These are phyloP conservation scores for Fusarium sp. DNA, from an alignment of 2,329 filamentous ascomycete genomes.

Conservation along the genomic window DNA sequence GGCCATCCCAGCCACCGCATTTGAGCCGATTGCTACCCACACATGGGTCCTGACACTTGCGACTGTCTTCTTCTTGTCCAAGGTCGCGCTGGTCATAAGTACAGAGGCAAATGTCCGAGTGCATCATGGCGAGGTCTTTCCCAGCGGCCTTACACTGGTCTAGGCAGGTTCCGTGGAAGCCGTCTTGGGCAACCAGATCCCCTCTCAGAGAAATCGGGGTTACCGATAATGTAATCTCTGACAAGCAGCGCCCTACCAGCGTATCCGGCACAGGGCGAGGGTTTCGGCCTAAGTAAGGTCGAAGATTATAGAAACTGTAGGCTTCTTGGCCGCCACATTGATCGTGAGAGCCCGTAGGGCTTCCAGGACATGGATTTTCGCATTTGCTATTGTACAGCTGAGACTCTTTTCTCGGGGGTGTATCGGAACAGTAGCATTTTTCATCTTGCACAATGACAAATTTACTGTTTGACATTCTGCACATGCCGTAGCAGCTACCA, in stretches of 20 bases:
- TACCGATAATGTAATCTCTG: neutral
- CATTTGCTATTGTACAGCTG: neutral
- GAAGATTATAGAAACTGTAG: slow-evolving; percentile 4
- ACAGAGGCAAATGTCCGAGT: neutral
- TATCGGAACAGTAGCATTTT: neutral
- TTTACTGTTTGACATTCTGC: neutral
- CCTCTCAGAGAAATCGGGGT: neutral
- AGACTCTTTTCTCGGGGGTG: fast-evolving
- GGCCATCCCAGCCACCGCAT: slow-evolving; percentile 2
- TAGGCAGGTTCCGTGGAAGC: neutral
- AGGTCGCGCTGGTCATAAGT: slow-evolving; percentile 4
- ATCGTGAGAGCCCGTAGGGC: too few species aligned
- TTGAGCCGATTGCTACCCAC: fast-evolving
- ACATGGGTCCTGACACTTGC: slow-evolving; percentile 1
- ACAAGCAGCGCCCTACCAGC: slow-evolving; percentile 3
- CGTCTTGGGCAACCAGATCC: fast-evolving
- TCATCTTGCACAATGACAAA: neutral
- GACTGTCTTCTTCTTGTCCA: fast-evolving
- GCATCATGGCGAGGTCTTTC: neutral
- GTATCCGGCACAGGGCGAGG: neutral
- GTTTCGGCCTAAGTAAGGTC: neutral
- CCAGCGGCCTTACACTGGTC: neutral
- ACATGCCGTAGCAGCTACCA: neutral
- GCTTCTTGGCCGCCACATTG: neutral
- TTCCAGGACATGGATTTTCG: neutral